phyloP scores from a whole-genome alignment of 2,329 filamentous ascomycete species.

The Zelopaecilomyces penicillatus region DNA sequence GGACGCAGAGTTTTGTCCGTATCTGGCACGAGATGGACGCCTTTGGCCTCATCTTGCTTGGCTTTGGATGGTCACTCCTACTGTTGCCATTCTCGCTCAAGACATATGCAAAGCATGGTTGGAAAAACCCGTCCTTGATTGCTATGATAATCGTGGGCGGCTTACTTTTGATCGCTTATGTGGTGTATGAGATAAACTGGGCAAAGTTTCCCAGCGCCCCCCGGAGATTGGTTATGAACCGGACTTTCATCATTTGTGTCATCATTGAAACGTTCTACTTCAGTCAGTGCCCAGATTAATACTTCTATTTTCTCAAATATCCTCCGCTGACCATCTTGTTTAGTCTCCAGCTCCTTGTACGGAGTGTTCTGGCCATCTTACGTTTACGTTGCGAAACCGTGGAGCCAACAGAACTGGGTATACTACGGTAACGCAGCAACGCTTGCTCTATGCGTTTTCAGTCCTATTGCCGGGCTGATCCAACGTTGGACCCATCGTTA shows the following conservation, averaged over 20 bases:
- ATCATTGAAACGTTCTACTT: conserved; percentile 21
- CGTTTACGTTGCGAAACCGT: conserved; percentile 25
- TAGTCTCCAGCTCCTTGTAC: conserved; percentile 22
- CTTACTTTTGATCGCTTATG: conserved; percentile 31
- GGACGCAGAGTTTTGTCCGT: conserved; percentile 13
- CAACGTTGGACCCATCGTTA: conserved; percentile 30
- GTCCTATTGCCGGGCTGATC: conserved; percentile 22
- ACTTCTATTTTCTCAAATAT: no score
- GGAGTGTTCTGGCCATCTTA: conserved; percentile 25
- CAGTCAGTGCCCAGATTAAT: conserved; percentile 12
- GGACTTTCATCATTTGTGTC: conserved; percentile 22
- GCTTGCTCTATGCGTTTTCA: conserved; percentile 25
- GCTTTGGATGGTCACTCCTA: conserved; percentile 45
- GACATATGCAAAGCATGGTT: conserved; percentile 29
- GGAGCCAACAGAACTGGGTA: conserved; percentile 27
- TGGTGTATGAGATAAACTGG: conserved; percentile 37
- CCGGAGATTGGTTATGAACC: conserved; percentile 20
- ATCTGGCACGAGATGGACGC: conserved; percentile 35
- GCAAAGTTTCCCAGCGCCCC: conserved; percentile 17
- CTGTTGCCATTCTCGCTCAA: conserved; percentile 58
- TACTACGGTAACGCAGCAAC: conserved; percentile 27
- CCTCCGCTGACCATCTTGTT: neutral
- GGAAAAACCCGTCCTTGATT: conserved; percentile 35
- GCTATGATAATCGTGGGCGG: conserved; percentile 32
- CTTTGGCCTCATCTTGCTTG: conserved; percentile 36